Base-by-base conservation (phyloP, 148 eudicot species). In the Persicaria tinctoria region DNA sequence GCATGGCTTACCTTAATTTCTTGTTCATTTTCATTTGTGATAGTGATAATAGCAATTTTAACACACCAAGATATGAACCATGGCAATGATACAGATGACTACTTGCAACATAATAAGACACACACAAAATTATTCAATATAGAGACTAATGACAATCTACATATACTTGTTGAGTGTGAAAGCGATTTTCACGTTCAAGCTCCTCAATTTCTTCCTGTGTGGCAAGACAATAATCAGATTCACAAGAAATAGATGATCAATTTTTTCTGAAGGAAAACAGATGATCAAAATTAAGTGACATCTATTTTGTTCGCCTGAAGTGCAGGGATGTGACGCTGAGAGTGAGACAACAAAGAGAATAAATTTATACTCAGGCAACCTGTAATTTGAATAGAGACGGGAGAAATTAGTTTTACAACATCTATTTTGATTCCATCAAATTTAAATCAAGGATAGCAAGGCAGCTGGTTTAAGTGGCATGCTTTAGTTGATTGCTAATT, bases 271-370 rank as follows among this genome's bases (percentile, higher is more conserved):
- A 53, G 10, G 57, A 9, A 53, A 9, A 53, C 57, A 8, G 16
- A 53, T 53, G 16, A 9, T 59, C 17, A 46, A 48, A 18, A 17
- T 11, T 8, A 70, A 17, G 44, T 27, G 38, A 68, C 9, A 47
- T 17, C 50, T 51, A 13, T 51, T 13, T 41, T 68, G 82, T 84
- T 82, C 75, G 92, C 99, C 82, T 95, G 99, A 86, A 95, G 99
- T 73, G 93, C 99, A 80, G 90, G 92, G 83, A 95, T 95, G 75
- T 95, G 99, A 59, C 99, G 92, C 79, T 95, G 99, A n/a, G 99
- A 89, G 76, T 92, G 99, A 73, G 97, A 84, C 74, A 95, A 89
- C 87, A n/a, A n/a, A n/a, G n/a, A n/a, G n/a, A n/a, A n/a, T n/a
- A n/a, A n/a, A n/a, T n/a, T n/a, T n/a, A n/a, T n/a, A n/a, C n/a